Conservation (phyloP, 768 basidiomycete genomes). For the Boletellus ananas region DNA sequence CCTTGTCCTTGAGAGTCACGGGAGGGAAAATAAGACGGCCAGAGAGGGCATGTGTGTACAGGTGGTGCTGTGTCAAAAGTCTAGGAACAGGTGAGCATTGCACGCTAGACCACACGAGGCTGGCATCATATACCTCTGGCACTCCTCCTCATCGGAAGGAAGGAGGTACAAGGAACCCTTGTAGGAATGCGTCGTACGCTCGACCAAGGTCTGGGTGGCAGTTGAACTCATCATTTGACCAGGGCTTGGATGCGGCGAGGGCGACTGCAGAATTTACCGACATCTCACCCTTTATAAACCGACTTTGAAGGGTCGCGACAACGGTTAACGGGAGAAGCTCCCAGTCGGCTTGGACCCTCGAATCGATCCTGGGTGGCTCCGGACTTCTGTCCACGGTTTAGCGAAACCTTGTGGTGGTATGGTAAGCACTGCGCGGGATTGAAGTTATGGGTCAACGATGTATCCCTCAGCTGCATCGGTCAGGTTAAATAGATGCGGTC, state of each 20-base stretch:
- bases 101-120: too few relatives aligned
- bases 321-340: neutral
- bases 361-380: neutral
- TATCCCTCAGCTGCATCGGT: neutral
- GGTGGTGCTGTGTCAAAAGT: conserved; percentile 14
- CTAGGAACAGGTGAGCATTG: neutral
- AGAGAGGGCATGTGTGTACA: conserved; percentile 21
- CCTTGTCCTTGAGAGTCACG: conserved; percentile 10
- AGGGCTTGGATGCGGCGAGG: neutral
- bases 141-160: conserved; percentile 26
- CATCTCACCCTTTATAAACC: neutral
- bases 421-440: neutral
- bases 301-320: neutral
- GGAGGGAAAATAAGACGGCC: conserved; percentile 22
- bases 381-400: neutral
- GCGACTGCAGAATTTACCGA: too few relatives aligned
- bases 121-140: conserved; percentile 13
- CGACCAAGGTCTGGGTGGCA: neutral
- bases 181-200: conserved; percentile 19
- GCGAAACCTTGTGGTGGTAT: neutral
- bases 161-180: conserved; percentile 21
- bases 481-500: too few relatives aligned
- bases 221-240: neutral
- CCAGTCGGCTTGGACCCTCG: neutral
- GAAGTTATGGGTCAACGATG: neutral